These are phyloP conservation scores for Phytophthora rubi DNA, from an alignment of 352 stramenopile species.

Conservation along the genomic window DNA sequence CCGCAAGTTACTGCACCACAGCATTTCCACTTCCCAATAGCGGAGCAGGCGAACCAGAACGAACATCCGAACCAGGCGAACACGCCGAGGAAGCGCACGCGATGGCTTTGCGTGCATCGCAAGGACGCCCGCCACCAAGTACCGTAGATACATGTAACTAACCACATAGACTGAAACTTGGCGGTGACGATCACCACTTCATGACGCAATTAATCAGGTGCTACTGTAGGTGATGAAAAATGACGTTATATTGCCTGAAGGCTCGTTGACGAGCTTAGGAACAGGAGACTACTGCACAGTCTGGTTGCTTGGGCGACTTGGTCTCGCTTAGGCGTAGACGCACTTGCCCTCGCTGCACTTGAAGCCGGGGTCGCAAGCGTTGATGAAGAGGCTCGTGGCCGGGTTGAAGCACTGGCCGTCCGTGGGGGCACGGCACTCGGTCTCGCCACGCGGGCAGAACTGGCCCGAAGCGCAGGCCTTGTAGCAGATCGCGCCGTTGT, in stretches of 20 bases:
- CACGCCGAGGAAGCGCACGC: conserved; percentile 34
- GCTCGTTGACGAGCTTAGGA: conserved; percentile 8
- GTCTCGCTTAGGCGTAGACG: conserved; percentile 30
- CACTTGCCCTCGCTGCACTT: conserved; percentile 31
- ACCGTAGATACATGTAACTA: conserved; percentile 11
- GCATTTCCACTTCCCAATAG: conserved; percentile 70
- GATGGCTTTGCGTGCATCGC: conserved; percentile 52
- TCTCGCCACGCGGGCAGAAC: conserved; percentile 22
- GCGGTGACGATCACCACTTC: conserved; percentile 2
- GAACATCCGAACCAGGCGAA: conserved; percentile 34
- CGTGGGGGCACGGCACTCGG: conserved; percentile 14
- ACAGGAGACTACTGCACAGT: conserved; percentile 10
- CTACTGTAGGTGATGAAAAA: not conserved
- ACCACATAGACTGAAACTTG: conserved; percentile 7
- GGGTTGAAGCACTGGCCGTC: conserved; percentile 34
- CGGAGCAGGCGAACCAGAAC: conserved; percentile 29
- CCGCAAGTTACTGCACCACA: conserved; percentile 55
- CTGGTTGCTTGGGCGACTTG: not conserved
- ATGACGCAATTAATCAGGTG: not conserved
- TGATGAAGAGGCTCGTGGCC: conserved; percentile 23
- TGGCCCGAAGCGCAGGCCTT: conserved; percentile 12
- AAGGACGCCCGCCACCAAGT: conserved; percentile 3
- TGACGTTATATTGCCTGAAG: conserved; percentile 4
- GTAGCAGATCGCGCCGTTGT: conserved; percentile 18
- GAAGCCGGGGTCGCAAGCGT: conserved; percentile 21